A percentile compares a stretch with the other conserved stretches of the same genome.
These are phyloP conservation scores for Zygoascus meyerae DNA, from an alignment of 1,139 yeast genomes.

Conservation along the genomic window DNA sequence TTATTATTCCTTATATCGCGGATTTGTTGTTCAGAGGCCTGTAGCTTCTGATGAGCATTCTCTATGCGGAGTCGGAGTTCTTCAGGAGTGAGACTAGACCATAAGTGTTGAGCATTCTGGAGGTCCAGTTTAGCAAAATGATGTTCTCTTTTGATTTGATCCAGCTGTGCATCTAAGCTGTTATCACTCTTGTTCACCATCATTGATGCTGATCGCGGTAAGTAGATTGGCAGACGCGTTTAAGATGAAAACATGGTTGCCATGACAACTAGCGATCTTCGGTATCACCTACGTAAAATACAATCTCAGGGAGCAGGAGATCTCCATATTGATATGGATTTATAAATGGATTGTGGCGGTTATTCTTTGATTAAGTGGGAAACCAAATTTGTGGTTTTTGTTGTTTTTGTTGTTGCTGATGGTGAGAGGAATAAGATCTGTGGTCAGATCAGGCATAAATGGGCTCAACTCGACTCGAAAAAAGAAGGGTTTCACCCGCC, in stretches of 20 bases:
- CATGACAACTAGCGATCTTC: not conserved
- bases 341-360: too few relatives aligned
- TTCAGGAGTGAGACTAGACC: not conserved
- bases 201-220: not conserved
- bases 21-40: not conserved
- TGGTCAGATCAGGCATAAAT: too few relatives aligned
- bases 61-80: not conserved
- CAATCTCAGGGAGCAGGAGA: too few relatives aligned
- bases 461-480: too few relatives aligned
- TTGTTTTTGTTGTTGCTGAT: too few relatives aligned
- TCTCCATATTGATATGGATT: too few relatives aligned
- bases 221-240: not conserved
- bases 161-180: not conserved
- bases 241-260: not conserved
- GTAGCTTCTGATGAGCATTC: constrained; percentile 1
- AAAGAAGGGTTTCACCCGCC: too few relatives aligned
- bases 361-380: too few relatives aligned
- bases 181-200: not conserved
- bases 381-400: too few relatives aligned
- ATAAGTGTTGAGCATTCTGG: constrained; percentile 1
- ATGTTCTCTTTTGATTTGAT: not conserved
- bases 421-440: too few relatives aligned
- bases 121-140: constrained; percentile 2
- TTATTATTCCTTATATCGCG: not conserved
- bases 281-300: too few relatives aligned